A percentile compares a stretch with the other conserved stretches of the same genome.
These are phyloP conservation scores for Nemania diffusa DNA, from an alignment of 2,329 filamentous ascomycete species.

Conservation along the genomic window DNA sequence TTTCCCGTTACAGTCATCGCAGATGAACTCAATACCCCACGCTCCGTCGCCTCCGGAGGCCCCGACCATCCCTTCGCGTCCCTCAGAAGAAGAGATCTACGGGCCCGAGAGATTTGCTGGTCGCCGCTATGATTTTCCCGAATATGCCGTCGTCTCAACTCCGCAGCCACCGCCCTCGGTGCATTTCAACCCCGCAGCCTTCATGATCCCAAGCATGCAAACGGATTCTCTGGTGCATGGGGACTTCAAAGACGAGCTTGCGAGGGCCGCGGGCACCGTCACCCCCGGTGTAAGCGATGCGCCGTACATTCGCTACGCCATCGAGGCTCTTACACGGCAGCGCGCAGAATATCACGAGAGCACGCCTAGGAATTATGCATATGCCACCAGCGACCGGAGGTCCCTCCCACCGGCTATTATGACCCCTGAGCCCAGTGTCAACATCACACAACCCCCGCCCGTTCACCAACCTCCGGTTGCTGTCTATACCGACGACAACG, in stretches of 20 bases:
- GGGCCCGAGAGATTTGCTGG: constrained; percentile 56
- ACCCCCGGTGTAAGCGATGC: constrained; percentile 86
- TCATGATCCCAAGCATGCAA: constrained; percentile 50
- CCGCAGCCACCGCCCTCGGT: constrained; percentile 44
- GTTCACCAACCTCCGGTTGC: constrained; percentile 14
- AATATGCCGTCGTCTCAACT: constrained; percentile 39
- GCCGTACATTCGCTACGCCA: constrained; percentile 88
- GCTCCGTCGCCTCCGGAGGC: constrained; percentile 55
- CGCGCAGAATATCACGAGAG: constrained; percentile 70
- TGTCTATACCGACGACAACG: constrained; percentile 23
- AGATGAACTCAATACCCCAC: constrained; percentile 50
- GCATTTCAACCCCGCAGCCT: constrained; percentile 52
- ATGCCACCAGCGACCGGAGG: constrained; percentile 38
- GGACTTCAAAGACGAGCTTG: constrained; percentile 63
- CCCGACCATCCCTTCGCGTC: constrained; percentile 45
- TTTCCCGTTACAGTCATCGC: constrained; percentile 50
- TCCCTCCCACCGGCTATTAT: constrained; percentile 36
- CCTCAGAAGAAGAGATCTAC: constrained; percentile 56
- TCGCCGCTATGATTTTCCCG: constrained; percentile 42
- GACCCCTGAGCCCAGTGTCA: constrained; percentile 36
- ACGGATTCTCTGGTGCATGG: constrained; percentile 40
- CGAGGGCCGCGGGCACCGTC: constrained; percentile 61
- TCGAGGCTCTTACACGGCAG: constrained; percentile 84
- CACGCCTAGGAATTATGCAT: constrained; percentile 28
- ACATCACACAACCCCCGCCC: constrained; percentile 23